Percentiles rank a stretch among this genome's conserved stretches.
Conservation (phyloP, 139 green algal species). For the Trebouxia sp. region DNA sequence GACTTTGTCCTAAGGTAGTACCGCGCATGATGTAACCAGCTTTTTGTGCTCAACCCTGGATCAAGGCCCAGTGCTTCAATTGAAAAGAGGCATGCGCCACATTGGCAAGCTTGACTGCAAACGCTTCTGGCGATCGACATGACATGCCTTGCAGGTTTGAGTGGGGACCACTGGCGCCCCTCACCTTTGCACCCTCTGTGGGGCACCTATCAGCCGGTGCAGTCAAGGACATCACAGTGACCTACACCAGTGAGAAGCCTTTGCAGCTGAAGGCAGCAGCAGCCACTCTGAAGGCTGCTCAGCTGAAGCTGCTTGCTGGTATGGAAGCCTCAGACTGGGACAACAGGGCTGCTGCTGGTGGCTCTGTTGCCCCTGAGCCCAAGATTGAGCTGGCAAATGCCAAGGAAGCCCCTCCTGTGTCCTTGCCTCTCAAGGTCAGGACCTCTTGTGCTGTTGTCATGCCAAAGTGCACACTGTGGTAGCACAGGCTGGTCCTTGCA, state of each 20-base stretch:
- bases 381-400: slow-evolving; percentile 28
- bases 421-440: slow-evolving; percentile 15
- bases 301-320: neutral
- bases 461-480: too few relatives aligned
- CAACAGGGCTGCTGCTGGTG: neutral
- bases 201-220: slow-evolving; percentile 66
- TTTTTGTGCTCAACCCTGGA: too few relatives aligned
- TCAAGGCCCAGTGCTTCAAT: too few relatives aligned
- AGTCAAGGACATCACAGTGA: slow-evolving; percentile 64
- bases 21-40: neutral
- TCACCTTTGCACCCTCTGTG: slow-evolving; percentile 60
- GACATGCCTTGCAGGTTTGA: slow-evolving; percentile 53
- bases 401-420: slow-evolving; percentile 8
- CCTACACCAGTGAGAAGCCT: slow-evolving; percentile 49
- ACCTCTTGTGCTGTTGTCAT: too few relatives aligned
- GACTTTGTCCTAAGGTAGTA: neutral
- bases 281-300: slow-evolving; percentile 28
- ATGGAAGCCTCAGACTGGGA: slow-evolving; percentile 22
- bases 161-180: slow-evolving; percentile 50
- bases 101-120: too few relatives aligned
- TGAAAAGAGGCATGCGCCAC: neutral
- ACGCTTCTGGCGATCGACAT: too few relatives aligned
- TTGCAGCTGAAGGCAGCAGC: slow-evolving; percentile 54
- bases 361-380: slow-evolving; percentile 16
- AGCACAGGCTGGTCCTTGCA: too few relatives aligned